Evolutionary conservation across 2,329 filamentous ascomycete genomes (phyloP), one percentile per base, ranked within the genome.

Genomic region (Calonectria naviculata): DNA sequence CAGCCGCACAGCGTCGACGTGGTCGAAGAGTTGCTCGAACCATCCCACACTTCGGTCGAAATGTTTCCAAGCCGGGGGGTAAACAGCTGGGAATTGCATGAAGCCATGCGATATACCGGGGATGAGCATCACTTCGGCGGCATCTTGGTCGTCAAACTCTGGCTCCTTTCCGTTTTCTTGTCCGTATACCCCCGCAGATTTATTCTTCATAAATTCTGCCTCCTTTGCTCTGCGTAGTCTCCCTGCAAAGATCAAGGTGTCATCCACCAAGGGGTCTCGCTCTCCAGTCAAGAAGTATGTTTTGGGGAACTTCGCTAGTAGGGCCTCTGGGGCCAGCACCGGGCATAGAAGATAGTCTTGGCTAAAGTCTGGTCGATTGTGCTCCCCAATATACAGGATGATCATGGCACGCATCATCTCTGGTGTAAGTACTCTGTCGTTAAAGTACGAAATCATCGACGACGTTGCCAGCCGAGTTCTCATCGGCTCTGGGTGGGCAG

Each of bases 341-440:
- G 97, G 97, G 0, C 94, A 97, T 3, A 99, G 90, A 0, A 98
- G 89, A 81, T 95, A 98, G 82, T 99, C 96, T 8, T 94, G 94
- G 31, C 91, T 91, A 82, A 99, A 98, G 80, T 98, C 95, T 0
- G 97, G 97, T 1, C 95, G 93, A 81, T 97, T 94, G 80, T 98
- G 94, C 0, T 95, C 95, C 0, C 97, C 97, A 67, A 99, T 94
- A 81, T 99, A 99, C 5, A 99, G 88, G 75, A 99, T 97, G 75
- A 99, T 98, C 95, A 99, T 98, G 73, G 95, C 95, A 36, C 97
- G 93, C 93, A 98, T 98, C 95, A 98, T 98, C 83, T 99, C 97
- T 0, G 97, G 96, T 0, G 95, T 96, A 17, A 99, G 88, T 31
- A 99, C 94, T 31, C 97, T 93, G 82, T 99, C 97, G 81, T 97